These are phyloP conservation scores for Aspergillus affinis DNA, from an alignment of 495 filamentous ascomycete genomes.

Conservation along the genomic window DNA sequence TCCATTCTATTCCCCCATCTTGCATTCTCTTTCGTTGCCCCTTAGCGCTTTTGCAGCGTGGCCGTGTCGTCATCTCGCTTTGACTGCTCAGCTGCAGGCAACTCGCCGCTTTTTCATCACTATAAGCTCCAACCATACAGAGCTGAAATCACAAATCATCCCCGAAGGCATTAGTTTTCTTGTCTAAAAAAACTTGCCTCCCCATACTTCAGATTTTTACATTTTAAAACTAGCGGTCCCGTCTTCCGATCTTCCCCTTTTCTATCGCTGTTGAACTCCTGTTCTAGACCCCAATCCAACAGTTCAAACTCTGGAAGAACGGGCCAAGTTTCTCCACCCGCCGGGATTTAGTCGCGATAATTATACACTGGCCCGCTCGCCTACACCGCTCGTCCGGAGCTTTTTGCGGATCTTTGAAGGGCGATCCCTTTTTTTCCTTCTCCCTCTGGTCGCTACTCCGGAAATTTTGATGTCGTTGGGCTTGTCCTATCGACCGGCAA, in stretches of 20 bases:
- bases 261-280: conserved; percentile 2
- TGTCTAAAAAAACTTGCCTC: conserved; percentile 6
- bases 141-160: conserved; percentile 1
- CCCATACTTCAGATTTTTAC: conserved; percentile 1
- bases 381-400: conserved; percentile 29
- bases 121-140: conserved; percentile 11
- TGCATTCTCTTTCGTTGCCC: background rate
- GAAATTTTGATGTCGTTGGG: conserved; percentile 15
- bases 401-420: conserved; percentile 13
- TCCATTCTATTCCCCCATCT: background rate
- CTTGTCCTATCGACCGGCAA: conserved; percentile 10
- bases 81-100: conserved; percentile 6
- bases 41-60: conserved; percentile 13
- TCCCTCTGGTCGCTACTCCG: conserved; percentile 4
- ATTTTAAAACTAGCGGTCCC: background rate
- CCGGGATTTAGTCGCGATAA: conserved; percentile 15
- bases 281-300: conserved; percentile 16
- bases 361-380: conserved; percentile 17
- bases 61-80: conserved; percentile 10
- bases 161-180: conserved; percentile 19
- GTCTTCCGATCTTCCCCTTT: background rate
- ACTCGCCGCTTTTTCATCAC: conserved; percentile 6
- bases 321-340: conserved; percentile 18
- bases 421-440: conserved; percentile 1
- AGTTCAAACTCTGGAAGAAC: conserved; percentile 11